Base-by-base conservation (phyloP, 2,329 filamentous ascomycete genomes). In the Talaromyces sp. region DNA sequence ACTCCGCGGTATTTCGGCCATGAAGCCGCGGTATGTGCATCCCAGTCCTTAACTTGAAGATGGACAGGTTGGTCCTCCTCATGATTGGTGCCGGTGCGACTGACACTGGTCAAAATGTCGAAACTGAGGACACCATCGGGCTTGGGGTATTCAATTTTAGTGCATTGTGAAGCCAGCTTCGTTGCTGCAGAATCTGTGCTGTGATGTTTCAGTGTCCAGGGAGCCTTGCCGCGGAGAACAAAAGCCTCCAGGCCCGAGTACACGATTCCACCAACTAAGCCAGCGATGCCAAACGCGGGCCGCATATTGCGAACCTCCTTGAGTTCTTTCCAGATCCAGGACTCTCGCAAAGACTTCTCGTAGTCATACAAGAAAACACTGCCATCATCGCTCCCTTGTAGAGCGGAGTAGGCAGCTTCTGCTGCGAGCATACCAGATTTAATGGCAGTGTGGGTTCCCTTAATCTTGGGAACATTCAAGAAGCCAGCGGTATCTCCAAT, bases 61-160 rank as follows among this genome's bases (percentile, higher is more conserved):
- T 99, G 94, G 53, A 96, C 91, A 0, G 94, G 94, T 77, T 99
- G 92, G 73, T 99, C 94, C 77, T 99, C 94, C 75, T 97, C 94
- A 75, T 99, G 94, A 77, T 97, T 97, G 33, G 94, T 99, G 39
- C 94, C 94, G 5, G 94, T 97, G 58, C 94, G 86, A 64, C 89
- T 95, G 13, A 99, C 94, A 68, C 89, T 95, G 1, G 94, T 99
- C 70, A 99, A 76, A 64, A 99, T 96, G 72, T 99, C 94, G 70
- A 99, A 99, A 63, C 86, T 90, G 72, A 99, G 87, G 77, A 95
- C 89, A 65, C 91, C 91, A 71, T 99, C 94, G 1, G 94, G 94
- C 78, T 97, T 99, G 56, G 90, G 89, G 70, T 99, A 99, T 70
- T 95, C 91, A 68, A 99, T 97, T 79, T 94, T 96, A 65, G 82